These are phyloP conservation scores for Sphaerobolus stellatus DNA, from an alignment of 1,284 basidiomycete genomes.

Conservation along the genomic window DNA sequence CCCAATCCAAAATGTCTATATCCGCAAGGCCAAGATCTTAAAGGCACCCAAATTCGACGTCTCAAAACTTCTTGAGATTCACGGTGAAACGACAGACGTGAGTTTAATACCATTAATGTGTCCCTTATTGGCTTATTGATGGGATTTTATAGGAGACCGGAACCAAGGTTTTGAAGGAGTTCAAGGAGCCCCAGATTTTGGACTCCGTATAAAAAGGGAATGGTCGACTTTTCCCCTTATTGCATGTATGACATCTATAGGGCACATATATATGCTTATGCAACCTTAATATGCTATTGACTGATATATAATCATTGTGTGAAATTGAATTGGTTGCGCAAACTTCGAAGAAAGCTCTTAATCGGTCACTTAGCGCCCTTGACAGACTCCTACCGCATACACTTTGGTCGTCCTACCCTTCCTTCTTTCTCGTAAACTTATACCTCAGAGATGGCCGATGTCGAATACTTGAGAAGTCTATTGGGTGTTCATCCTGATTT, in stretches of 20 bases:
- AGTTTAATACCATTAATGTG: conserved; percentile 34
- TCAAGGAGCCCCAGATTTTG: conserved; percentile 89
- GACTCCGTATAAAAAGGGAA: conserved; percentile 67
- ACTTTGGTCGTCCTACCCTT: no score
- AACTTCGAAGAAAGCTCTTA: no score
- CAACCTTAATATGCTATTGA: conserved; percentile 4
- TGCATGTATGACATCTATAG: conserved; percentile 16
- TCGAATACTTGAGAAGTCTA: conserved; percentile 67
- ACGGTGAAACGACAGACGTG: conserved; percentile 91
- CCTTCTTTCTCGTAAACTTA: no score
- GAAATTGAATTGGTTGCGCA: no score
- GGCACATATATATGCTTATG: conserved; percentile 14
- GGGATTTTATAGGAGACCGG: conserved; percentile 71
- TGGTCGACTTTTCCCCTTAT: conserved; percentile 12
- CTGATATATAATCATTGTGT: background rate
- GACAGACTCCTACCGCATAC: no score
- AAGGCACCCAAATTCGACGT: conserved; percentile 98
- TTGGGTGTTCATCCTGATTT: conserved; percentile 77
- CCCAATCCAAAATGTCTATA: conserved; percentile 97
- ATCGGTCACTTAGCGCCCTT: no score
- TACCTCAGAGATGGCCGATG: conserved; percentile 63
- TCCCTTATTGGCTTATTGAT: conserved; percentile 3
- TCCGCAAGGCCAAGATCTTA: conserved; percentile 97
- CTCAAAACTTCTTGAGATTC: conserved; percentile 92
- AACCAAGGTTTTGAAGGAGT: conserved; percentile 84